phyloP scores from a whole-genome alignment of 2,329 filamentous ascomycete genomes.

The Sordariomycetes sp. region DNA sequence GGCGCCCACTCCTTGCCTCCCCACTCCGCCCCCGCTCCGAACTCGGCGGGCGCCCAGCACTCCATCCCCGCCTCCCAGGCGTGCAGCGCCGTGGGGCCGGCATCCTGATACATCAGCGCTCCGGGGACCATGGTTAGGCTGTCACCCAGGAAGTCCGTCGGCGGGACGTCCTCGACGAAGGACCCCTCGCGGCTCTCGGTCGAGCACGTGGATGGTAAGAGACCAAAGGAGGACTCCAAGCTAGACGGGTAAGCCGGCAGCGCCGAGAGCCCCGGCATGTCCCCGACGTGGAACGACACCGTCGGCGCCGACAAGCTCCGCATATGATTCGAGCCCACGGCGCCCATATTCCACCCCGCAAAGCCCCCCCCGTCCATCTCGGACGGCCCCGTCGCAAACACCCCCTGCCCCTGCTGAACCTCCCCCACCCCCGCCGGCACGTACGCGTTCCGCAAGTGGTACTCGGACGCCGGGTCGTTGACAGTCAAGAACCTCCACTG shows the following conservation, averaged over 20 bases:
- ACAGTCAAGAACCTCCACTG: conserved; percentile 48
- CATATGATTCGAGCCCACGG: neutral
- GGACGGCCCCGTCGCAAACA: neutral
- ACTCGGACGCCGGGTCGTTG: conserved; percentile 43
- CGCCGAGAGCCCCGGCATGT: conserved; percentile 29
- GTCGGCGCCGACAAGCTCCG: neutral
- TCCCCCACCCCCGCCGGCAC: neutral
- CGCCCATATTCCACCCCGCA: neutral
- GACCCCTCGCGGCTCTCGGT: conserved; percentile 12
- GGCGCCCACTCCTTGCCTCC: conserved; percentile 16
- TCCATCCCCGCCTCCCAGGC: conserved; percentile 24
- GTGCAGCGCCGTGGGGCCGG: conserved; percentile 17
- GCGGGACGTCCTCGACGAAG: conserved; percentile 20
- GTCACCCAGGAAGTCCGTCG: conserved; percentile 16
- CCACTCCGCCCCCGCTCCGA: conserved; percentile 5
- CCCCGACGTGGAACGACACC: neutral
- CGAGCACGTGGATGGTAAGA: conserved; percentile 14
- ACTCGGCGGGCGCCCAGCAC: conserved; percentile 15
- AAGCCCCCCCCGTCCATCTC: neutral
- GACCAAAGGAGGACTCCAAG: conserved; percentile 27
- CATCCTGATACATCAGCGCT: conserved; percentile 18
- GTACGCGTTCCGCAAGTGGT: conserved; percentile 36
- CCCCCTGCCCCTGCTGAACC: neutral
- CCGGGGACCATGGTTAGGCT: conserved; percentile 17
- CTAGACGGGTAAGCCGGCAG: conserved; percentile 33